Evolutionary conservation across 208 protist species (phyloP), one percentile per base, ranked within the genome.

Genomic region (Trypanosoma caninum): DNA sequence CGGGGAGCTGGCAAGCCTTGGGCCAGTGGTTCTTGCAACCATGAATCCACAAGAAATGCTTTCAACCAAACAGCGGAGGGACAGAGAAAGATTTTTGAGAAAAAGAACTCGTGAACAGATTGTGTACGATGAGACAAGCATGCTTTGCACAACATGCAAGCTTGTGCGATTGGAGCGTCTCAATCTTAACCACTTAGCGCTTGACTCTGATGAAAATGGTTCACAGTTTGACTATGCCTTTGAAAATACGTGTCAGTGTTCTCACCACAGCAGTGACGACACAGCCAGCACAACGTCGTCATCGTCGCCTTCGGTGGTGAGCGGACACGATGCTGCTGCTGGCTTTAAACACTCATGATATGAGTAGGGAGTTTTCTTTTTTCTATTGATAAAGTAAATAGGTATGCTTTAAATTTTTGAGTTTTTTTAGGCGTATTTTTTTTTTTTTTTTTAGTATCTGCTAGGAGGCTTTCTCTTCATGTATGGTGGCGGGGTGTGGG

Each of bases 171-270:
- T 70, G 2, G 82, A 91, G 59, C 76, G 89, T 2, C 71, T 95
- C 22, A 95, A 95, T 69, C 80, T 93, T 45, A 95, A 95, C 44
- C 76, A 91, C 38, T 48, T 95, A 13, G 89, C 72, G 8, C 78
- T 95, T 30, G 89, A 95, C 59, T 95, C 89, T 6, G 85, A 91
- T 61, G 82, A 91, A 58, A 90, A 81, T 53, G 89, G 89, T 25
- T 87, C 84, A 10, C 89, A 95, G 22, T 95, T 92, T 58, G 89
- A 95, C 48, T 95, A 93, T 70, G 90, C 93, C 63, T 95, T 91
- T 74, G 89, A 91, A 45, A 91, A 91, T 53, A 45, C 78, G 27
- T 95, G 89, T 46, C 64, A 77, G 35, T 95, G 89, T 63, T 65
- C 58, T n/a, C 73, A 86, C 62, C 75, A 72, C 35, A 92, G 84